Conservation (phyloP, 805 yeast genomes). For the Sugiyamaella floridensis region DNA sequence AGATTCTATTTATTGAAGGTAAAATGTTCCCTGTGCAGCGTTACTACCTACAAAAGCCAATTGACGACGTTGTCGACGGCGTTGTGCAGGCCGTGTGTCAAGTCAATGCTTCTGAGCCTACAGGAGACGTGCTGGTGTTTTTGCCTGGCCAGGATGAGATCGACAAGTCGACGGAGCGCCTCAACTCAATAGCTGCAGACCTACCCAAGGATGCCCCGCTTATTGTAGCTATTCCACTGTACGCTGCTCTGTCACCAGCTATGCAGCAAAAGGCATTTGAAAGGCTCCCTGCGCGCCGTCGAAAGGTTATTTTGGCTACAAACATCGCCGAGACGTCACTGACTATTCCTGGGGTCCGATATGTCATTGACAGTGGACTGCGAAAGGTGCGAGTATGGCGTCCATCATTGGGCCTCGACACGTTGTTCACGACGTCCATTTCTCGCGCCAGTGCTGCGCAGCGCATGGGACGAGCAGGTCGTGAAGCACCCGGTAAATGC, state of each 20-base stretch:
- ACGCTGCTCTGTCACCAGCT: conserved; percentile 86
- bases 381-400: conserved; percentile 94
- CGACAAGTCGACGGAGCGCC: conserved; percentile 65
- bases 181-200: conserved; percentile 51
- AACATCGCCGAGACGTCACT: conserved; percentile 97
- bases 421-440: conserved; percentile 83
- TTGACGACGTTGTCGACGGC: conserved; percentile 80
- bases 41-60: conserved; percentile 52
- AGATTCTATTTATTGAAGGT: conserved; percentile 85
- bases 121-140: conserved; percentile 89
- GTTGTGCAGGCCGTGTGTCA: conserved; percentile 69
- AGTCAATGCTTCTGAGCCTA: conserved; percentile 67
- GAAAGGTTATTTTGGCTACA: conserved; percentile 87
- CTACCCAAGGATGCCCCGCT: conserved; percentile 70
- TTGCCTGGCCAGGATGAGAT: conserved; percentile 97
- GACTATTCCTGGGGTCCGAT: conserved; percentile 89
- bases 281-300: conserved; percentile 51
- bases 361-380: conserved; percentile 87
- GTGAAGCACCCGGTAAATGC: conserved; percentile 90
- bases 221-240: conserved; percentile 73
- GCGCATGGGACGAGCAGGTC: conserved; percentile 98
- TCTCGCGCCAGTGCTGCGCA: conserved; percentile 93
- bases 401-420: conserved; percentile 86
- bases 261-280: conserved; percentile 78
- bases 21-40: conserved; percentile 79